A percentile compares a stretch with the other conserved stretches of the same genome.
These are phyloP conservation scores for Alternaria sp. DNA, from an alignment of 2,329 filamentous ascomycete species.

Conservation along the genomic window DNA sequence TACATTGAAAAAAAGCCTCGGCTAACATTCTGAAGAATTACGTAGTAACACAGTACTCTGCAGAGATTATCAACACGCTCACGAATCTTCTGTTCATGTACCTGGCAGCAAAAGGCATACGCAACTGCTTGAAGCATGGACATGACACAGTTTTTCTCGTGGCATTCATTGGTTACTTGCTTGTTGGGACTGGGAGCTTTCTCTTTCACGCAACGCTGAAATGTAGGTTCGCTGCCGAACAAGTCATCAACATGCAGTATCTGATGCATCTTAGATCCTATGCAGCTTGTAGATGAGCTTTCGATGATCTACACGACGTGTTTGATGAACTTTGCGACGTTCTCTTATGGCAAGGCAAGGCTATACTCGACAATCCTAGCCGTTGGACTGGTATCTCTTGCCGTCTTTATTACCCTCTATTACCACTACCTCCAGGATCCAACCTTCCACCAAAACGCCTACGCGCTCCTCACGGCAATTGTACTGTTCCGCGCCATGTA, in stretches of 20 bases:
- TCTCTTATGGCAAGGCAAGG: constrained; percentile 70
- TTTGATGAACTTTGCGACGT: constrained; percentile 74
- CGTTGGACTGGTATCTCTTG: constrained; percentile 61
- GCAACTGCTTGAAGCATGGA: constrained; percentile 73
- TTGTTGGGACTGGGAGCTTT: constrained; percentile 69
- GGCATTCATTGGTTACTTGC: constrained; percentile 67
- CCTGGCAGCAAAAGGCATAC: constrained; percentile 77
- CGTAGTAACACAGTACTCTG: constrained; percentile 76
- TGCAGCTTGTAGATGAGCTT: constrained; percentile 75
- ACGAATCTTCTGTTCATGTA: constrained; percentile 85
- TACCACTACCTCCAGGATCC: constrained; percentile 86
- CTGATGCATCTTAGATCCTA: constrained; percentile 70
- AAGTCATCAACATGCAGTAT: constrained; percentile 53
- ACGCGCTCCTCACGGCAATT: constrained; percentile 73
- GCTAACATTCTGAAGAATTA: constrained; percentile 65
- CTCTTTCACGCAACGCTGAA: constrained; percentile 71
- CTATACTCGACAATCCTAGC: constrained; percentile 64
- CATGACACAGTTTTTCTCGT: constrained; percentile 81
- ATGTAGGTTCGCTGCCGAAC: constrained; percentile 54
- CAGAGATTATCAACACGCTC: constrained; percentile 79
- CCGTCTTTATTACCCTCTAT: constrained; percentile 75
- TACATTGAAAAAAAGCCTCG: background rate
- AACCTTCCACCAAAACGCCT: constrained; percentile 82
- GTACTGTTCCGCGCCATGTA: constrained; percentile 78
- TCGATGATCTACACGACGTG: constrained; percentile 78